Percentiles rank a stretch among this genome's conserved stretches.
Conservation (phyloP, 495 filamentous ascomycete species). For the Hypomontagnella monticulosa region DNA sequence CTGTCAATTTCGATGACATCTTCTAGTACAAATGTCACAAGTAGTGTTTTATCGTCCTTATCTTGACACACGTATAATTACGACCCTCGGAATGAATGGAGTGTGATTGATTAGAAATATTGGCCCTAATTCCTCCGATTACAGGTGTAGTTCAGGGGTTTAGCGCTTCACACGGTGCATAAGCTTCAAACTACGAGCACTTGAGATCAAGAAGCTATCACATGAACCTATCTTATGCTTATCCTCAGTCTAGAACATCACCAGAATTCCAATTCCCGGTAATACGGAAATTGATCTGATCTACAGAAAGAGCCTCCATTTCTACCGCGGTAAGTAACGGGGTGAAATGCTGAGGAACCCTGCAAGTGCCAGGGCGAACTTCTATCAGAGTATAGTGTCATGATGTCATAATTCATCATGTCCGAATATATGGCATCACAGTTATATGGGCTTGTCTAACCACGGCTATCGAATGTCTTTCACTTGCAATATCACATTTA, state of each 20-base stretch:
- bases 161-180: background rate
- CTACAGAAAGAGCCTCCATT: slow-evolving; percentile 24
- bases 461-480: background rate
- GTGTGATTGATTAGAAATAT: too few species aligned
- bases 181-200: background rate
- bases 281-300: slow-evolving; percentile 5
- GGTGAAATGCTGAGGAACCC: slow-evolving; percentile 15
- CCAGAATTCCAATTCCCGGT: background rate
- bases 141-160: too few species aligned
- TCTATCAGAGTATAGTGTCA: slow-evolving; percentile 14
- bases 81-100: too few species aligned
- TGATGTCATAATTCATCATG: slow-evolving; percentile 45
- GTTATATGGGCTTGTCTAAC: slow-evolving; percentile 19
- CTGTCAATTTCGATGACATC: slow-evolving; percentile 1
- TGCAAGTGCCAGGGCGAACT: slow-evolving; percentile 10
- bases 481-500: slow-evolving; percentile 17
- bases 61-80: too few species aligned
- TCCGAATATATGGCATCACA: slow-evolving; percentile 37
- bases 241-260: background rate
- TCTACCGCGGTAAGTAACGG: background rate
- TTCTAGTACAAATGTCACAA: background rate
- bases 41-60: too few species aligned
- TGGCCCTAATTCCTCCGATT: too few species aligned
- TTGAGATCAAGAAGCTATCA: background rate
- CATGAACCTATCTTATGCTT: background rate